phyloP scores from a whole-genome alignment of 2,329 filamentous ascomycete genomes.

The Exophiala sp. region DNA sequence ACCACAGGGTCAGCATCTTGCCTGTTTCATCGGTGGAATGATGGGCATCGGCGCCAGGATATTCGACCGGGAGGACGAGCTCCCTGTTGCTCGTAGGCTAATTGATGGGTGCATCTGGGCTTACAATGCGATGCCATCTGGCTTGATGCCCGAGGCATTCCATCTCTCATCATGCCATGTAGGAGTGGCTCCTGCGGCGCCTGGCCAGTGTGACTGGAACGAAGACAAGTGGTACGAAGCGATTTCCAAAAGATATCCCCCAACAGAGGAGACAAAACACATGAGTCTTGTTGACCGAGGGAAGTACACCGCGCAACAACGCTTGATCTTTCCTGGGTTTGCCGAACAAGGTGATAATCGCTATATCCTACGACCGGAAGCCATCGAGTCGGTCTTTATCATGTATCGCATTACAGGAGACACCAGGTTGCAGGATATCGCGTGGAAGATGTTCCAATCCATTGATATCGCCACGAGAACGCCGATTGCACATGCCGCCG shows the following conservation, averaged over 20 bases:
- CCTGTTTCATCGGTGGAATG: slow-evolving; percentile 66
- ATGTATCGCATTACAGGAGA: slow-evolving; percentile 56
- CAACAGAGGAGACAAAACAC: slow-evolving; percentile 3
- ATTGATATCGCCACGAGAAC: slow-evolving; percentile 43
- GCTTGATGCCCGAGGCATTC: slow-evolving; percentile 58
- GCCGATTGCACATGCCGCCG: slow-evolving; percentile 40
- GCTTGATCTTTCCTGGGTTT: slow-evolving; percentile 51
- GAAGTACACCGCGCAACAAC: slow-evolving; percentile 33
- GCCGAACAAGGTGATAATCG: slow-evolving; percentile 49
- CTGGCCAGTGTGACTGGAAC: slow-evolving; percentile 37
- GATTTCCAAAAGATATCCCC: slow-evolving; percentile 26
- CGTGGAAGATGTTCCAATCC: slow-evolving; percentile 47
- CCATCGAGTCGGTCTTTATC: slow-evolving; percentile 57
- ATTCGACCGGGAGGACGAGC: slow-evolving; percentile 49
- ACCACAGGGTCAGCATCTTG: slow-evolving; percentile 52
- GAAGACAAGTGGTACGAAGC: slow-evolving; percentile 33
- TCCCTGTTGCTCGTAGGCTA: slow-evolving; percentile 53
- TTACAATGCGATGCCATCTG: slow-evolving; percentile 52
- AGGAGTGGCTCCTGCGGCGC: slow-evolving; percentile 34
- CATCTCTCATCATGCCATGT: slow-evolving; percentile 42
- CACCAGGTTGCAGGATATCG: slow-evolving; percentile 40
- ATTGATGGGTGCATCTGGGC: slow-evolving; percentile 60
- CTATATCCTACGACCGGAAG: slow-evolving; percentile 60
- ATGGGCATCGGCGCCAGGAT: slow-evolving; percentile 62
- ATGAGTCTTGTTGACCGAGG: slow-evolving; percentile 31